Percentiles rank a stretch among this genome's conserved stretches.
Conservation (phyloP, 2,329 filamentous ascomycete genomes). For the Ophiostoma pallidulum region DNA sequence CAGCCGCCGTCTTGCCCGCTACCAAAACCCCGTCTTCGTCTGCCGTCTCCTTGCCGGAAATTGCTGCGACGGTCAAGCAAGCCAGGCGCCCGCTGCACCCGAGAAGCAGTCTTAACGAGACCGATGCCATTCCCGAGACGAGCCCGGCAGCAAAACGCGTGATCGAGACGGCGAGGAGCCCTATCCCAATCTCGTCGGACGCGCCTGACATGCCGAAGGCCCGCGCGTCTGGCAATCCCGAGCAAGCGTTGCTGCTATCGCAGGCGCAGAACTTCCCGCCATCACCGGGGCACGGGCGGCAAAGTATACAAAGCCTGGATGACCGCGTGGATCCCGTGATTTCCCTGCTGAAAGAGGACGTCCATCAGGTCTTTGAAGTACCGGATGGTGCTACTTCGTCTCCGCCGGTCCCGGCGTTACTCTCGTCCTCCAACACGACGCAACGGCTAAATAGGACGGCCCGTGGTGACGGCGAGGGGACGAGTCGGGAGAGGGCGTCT, state of each 20-base stretch:
- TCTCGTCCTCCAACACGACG: background rate
- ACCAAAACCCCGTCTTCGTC: slow-evolving; percentile 11
- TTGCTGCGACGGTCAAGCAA: background rate
- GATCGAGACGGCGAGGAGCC: background rate
- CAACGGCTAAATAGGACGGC: background rate
- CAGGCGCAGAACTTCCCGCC: background rate
- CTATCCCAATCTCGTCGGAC: background rate
- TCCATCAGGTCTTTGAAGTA: background rate
- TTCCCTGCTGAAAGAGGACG: background rate
- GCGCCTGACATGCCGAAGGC: background rate
- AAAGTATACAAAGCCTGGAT: background rate
- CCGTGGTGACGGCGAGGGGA: background rate
- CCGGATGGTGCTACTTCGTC: slow-evolving; percentile 4
- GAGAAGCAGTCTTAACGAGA: slow-evolving; percentile 11
- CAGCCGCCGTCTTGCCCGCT: background rate
- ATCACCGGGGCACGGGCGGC: background rate
- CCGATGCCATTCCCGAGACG: slow-evolving; percentile 19
- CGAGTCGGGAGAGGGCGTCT: background rate
- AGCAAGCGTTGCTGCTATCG: background rate
- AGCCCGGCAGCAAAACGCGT: slow-evolving; percentile 12
- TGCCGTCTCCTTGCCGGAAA: slow-evolving; percentile 1
- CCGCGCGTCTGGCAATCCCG: background rate
- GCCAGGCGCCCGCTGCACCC: background rate
- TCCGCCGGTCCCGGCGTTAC: slow-evolving; percentile 1
- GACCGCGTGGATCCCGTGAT: background rate